Evolutionary conservation across 768 basidiomycete species (phyloP), one percentile per base, ranked within the genome.

Genomic region (Suillus cothurnatus): DNA sequence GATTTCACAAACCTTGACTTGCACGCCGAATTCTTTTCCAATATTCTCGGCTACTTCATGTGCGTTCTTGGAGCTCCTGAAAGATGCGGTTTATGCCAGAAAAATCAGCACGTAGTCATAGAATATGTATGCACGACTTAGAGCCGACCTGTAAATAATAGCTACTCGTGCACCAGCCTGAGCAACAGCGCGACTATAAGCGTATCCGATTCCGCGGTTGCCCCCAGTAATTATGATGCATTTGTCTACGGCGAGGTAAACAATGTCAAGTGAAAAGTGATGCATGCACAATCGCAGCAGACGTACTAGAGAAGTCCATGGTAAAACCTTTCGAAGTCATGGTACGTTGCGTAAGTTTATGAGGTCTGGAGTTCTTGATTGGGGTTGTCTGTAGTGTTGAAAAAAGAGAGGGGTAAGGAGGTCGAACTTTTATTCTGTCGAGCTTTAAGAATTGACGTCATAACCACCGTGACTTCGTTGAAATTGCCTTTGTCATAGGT

Each of bases 141-240:
- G 28, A 9, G 17, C 69, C 19, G 2, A 81, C 86, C 82, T 81
- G 76, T 88, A 89, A 53, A 89, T 85, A 15, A 90, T 84, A 28
- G 86, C 88, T 3, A 90, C 85, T 60, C 83, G 83, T 0, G 81
- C 84, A 31, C 87, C 87, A 0, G 88, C 84, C 45, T 79, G 70
- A 28, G 86, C 86, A 45, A 86, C 78, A 2, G 86, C 86, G 43
- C 79, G 76, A 32, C 83, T 82, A 62, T 82, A 84, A 1, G 85
- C 87, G 43, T 75, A 79, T 4, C 89, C 89, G 50, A 90, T 88
- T 14, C 88, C 88, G 55, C 84, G 78, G 68, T 85, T 86, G 1
- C 87, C 87, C 6, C 88, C 88, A 0, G 88, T 89, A 50, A 90
- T 81, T 38, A 89, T 81, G 61, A 85, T 76, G 56, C 82, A 82